Percentiles rank a stretch among this genome's conserved stretches.
These are phyloP conservation scores for Talaromyces sp. DNA, from an alignment of 2,329 filamentous ascomycete genomes.

Conservation along the genomic window DNA sequence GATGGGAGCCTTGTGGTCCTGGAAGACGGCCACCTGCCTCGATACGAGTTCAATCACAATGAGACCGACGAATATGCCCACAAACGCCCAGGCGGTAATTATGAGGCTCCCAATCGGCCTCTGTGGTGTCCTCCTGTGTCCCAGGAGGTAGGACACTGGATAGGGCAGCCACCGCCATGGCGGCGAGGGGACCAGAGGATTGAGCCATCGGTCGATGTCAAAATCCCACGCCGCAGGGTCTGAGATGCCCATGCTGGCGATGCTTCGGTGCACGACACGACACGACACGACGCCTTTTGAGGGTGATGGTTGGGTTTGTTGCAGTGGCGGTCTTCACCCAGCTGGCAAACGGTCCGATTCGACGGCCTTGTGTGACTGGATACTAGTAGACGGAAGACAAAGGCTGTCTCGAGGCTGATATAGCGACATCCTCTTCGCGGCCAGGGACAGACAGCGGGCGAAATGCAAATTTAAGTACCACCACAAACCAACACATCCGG, in stretches of 20 bases:
- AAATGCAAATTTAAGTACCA: background rate
- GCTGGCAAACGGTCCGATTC: too few relatives aligned
- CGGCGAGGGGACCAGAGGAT: constrained; percentile 64
- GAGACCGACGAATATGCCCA: constrained; percentile 62
- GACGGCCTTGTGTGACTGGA: too few relatives aligned
- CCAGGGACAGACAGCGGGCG: too few relatives aligned
- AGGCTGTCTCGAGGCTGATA: background rate
- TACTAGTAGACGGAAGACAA: too few relatives aligned
- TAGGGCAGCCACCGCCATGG: constrained; percentile 61
- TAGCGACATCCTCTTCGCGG: background rate
- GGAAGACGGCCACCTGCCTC: constrained; percentile 52
- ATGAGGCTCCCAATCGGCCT: constrained; percentile 53
- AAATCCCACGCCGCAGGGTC: constrained; percentile 48
- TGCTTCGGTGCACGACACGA: background rate
- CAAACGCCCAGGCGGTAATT: constrained; percentile 57
- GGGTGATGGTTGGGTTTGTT: background rate
- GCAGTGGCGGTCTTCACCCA: too few relatives aligned
- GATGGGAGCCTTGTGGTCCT: constrained; percentile 50
- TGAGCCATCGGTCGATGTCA: constrained; percentile 73
- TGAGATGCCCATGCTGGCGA: constrained; percentile 11
- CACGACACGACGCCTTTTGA: background rate
- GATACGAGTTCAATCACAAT: constrained; percentile 56
- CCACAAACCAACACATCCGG: background rate
- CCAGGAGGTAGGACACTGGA: constrained; percentile 64
- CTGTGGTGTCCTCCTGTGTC: constrained; percentile 47